phyloP scores from a whole-genome alignment of 441 rosid genomes.

The Populus hybrid region DNA sequence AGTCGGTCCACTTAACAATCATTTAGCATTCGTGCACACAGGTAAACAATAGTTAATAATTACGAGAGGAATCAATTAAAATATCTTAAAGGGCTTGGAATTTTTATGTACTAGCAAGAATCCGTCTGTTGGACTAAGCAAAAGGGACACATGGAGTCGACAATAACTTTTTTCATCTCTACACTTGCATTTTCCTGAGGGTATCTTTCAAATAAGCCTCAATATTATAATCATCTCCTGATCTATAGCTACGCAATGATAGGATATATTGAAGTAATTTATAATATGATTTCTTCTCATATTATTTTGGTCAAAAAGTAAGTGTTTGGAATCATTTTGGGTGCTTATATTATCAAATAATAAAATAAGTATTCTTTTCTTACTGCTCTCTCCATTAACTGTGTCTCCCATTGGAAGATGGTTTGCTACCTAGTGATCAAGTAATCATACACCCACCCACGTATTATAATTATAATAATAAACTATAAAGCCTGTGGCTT shows the following conservation, averaged over 20 bases:
- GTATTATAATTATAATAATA: too few relatives aligned
- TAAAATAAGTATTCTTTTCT: constrained; percentile 28
- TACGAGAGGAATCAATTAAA: neutral
- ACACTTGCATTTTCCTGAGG: neutral
- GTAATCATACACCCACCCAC: neutral
- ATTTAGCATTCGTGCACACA: constrained; percentile 33
- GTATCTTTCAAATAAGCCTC: constrained; percentile 21
- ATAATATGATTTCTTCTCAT: constrained; percentile 22
- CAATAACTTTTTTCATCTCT: neutral
- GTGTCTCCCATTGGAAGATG: constrained; percentile 6
- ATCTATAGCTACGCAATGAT: constrained; percentile 30
- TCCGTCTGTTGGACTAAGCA: constrained; percentile 19
- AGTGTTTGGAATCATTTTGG: constrained; percentile 42
- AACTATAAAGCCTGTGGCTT: too few relatives aligned
- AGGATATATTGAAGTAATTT: constrained; percentile 21
- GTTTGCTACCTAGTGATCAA: neutral
- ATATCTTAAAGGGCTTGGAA: constrained; percentile 14
- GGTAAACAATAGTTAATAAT: neutral
- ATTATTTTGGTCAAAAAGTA: constrained; percentile 53
- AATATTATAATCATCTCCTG: constrained; percentile 23
- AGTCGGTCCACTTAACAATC: constrained; percentile 27
- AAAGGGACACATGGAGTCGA: neutral
- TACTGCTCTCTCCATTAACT: constrained; percentile 43
- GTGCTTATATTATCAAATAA: constrained; percentile 18
- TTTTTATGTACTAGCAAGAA: constrained; percentile 20